A percentile compares a stretch with the other conserved stretches of the same genome.
Evolutionary conservation across 1,284 basidiomycete species (phyloP).

Genomic region (Cerrena zonata): DNA sequence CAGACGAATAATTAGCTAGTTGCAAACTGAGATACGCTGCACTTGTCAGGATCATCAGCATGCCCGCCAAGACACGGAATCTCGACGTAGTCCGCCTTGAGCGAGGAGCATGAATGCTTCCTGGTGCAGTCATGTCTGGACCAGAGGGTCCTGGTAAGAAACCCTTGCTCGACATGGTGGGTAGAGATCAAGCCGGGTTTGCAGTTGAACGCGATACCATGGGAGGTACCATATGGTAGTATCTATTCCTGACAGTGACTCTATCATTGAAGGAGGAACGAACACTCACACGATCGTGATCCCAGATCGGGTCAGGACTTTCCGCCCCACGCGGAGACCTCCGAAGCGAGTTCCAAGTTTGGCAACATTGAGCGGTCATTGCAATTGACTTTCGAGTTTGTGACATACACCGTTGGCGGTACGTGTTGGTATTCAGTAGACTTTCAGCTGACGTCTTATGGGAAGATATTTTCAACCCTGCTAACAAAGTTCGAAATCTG

Average conservation of each 20-base stretch:
- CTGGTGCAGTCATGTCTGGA: no score
- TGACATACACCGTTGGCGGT: no score
- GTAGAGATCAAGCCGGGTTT: neutral
- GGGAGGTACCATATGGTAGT: neutral
- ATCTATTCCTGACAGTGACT: neutral
- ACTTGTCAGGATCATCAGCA: neutral
- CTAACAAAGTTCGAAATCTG: no score
- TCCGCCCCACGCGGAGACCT: no score
- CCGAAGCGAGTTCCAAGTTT: no score
- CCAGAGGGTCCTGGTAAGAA: neutral
- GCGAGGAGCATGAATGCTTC: no score
- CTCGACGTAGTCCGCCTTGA: neutral
- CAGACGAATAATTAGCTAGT: neutral
- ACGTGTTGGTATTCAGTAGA: no score
- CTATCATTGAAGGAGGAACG: no score
- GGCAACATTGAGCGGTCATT: no score
- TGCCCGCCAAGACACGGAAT: neutral
- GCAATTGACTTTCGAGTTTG: no score
- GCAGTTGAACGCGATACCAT: neutral
- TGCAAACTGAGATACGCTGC: neutral
- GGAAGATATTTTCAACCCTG: no score
- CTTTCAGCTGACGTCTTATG: no score
- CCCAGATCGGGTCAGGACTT: neutral
- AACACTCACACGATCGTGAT: neutral
- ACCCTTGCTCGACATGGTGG: neutral